These are phyloP conservation scores for Microsporum canis DNA, from an alignment of 2,329 filamentous ascomycete species.

Conservation along the genomic window DNA sequence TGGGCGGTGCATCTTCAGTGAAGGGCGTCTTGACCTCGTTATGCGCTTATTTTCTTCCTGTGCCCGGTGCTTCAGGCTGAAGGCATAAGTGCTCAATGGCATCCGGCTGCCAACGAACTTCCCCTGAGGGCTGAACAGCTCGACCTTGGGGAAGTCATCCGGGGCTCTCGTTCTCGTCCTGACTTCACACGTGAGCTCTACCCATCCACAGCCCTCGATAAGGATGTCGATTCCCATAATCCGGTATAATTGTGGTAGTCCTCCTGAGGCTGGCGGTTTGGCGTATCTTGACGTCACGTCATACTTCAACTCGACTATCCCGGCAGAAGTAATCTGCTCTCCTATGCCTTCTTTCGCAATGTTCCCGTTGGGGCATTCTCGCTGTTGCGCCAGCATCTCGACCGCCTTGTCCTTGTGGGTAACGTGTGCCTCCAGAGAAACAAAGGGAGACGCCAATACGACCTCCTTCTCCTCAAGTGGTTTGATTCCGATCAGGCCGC, in stretches of 20 bases:
- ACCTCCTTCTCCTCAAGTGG: constrained; percentile 53
- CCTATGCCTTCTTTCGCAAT: constrained; percentile 52
- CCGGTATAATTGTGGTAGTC: constrained; percentile 18
- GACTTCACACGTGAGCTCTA: constrained; percentile 76
- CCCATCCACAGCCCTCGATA: constrained; percentile 86
- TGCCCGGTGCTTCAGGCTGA: constrained; percentile 1
- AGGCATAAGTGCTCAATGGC: constrained; percentile 9
- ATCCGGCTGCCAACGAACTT: constrained; percentile 13
- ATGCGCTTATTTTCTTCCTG: neutral
- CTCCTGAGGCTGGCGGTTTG: neutral
- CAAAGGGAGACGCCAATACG: constrained; percentile 77
- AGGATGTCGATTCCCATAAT: constrained; percentile 74
- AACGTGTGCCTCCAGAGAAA: constrained; percentile 63
- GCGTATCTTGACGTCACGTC: constrained; percentile 70
- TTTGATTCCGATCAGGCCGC: constrained; percentile 79
- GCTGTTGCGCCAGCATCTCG: constrained; percentile 55
- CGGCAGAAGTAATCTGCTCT: constrained; percentile 55
- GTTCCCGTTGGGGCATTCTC: constrained; percentile 49
- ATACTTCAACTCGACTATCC: constrained; percentile 60
- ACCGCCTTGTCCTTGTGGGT: constrained; percentile 72
- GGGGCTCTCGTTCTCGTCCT: constrained; percentile 41
- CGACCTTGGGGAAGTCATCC: constrained; percentile 55
- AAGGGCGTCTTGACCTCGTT: neutral
- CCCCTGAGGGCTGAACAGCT: constrained; percentile 76
- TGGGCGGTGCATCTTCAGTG: neutral